A percentile compares a stretch with the other conserved stretches of the same genome.
Evolutionary conservation across 495 filamentous ascomycete species (phyloP).

Genomic region (Podospora pseudopauciseta): DNA sequence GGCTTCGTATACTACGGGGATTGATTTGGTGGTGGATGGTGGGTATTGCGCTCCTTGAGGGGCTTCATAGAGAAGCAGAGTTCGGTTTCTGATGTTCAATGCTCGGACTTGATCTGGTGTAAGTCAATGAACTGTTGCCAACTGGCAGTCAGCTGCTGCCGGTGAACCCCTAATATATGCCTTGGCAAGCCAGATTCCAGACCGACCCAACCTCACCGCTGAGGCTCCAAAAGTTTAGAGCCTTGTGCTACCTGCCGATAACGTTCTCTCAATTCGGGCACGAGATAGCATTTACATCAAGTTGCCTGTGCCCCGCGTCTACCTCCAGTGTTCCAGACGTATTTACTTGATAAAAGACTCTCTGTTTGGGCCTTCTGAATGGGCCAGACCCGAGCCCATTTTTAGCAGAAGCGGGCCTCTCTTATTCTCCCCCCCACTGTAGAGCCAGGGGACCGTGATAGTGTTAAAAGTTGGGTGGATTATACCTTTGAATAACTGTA

Average conservation of each 20-base stretch:
- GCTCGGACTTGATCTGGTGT: not conserved
- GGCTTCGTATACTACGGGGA: constrained; percentile 77
- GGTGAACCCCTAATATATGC: not conserved
- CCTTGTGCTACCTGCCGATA: not conserved
- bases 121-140: not conserved
- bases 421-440: not conserved
- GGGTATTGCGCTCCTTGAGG: constrained; percentile 47
- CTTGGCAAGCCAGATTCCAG: not conserved
- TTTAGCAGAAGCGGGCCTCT: not conserved
- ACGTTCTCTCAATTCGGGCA: not conserved
- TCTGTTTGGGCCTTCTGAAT: not conserved
- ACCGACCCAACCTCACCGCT: not conserved
- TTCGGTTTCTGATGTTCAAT: constrained; percentile 10
- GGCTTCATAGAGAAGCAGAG: too few species aligned
- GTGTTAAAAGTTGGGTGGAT: not conserved
- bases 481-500: not conserved
- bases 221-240: not conserved
- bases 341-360: not conserved
- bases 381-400: not conserved
- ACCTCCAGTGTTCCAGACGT: not conserved
- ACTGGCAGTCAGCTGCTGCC: not conserved
- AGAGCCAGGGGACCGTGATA: not conserved
- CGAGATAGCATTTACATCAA: not conserved
- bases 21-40: constrained; percentile 74
- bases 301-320: not conserved